Base-by-base conservation (phyloP, 805 yeast species). In the Candida jianshihensis region DNA sequence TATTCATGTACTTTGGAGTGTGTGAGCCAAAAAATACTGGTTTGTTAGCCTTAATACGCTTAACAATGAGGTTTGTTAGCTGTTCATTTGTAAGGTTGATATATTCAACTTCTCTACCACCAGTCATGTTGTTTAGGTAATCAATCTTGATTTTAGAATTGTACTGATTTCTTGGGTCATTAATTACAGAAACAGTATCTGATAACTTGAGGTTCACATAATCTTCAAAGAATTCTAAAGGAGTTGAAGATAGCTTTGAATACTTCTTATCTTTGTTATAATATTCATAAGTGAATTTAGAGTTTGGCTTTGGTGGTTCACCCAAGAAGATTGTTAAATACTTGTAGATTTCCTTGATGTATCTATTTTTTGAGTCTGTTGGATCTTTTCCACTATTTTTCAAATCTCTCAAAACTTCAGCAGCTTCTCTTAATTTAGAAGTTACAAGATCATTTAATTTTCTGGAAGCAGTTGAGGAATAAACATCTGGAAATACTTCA, bases 1-100 rank as follows among this genome's bases (percentile, higher is more conserved):
- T 68, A 56, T 79, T 75, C 71, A 70, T 72, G 60, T 68, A 86
- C 56, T 81, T 79, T 18, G 90, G 92, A n/a, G 89, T 85, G 57
- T 86, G 94, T 14, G 89, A 79, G 11, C 95, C 95, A 53, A 86
- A 87, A 65, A 86, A 87, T 6, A 87, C 85, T 0, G 94, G 81
- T 63, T 81, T 81, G 60, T 83, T 78, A 42, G 66, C 68, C 61
- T 80, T 71, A 53, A 86, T 71, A 61, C 86, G 75, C 49, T 73
- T 70, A 26, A 84, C 74, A 20, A 85, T 83, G 33, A 78, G 67
- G 22, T 67, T 51, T 31, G 86, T 74, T 38, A 86, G 63, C 8
- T 63, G 63, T 14, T 71, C 71, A 40, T 79, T 71, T 29, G 77
- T 78, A 36, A 76, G 66, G 57, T 86, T 86, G 49, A 86, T 69